Conservation (phyloP, 495 filamentous ascomycete genomes). For the Aspergillus olivimuriae region DNA sequence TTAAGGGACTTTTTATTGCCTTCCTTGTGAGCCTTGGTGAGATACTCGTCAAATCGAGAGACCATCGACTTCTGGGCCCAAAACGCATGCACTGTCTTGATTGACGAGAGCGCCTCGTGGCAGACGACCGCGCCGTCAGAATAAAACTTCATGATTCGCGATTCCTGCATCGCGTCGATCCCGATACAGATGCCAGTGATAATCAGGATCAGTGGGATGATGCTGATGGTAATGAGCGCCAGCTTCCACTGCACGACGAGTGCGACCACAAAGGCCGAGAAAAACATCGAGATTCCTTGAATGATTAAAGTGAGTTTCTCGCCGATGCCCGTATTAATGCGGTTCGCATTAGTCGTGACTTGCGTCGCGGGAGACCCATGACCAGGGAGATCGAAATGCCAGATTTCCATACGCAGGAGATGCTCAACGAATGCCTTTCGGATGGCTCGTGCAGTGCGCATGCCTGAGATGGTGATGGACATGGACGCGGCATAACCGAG, state of each 20-base stretch:
- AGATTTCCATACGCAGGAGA: slow-evolving; percentile 21
- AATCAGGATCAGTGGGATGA: slow-evolving; percentile 22
- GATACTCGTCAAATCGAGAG: slow-evolving; percentile 21
- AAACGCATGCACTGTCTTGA: slow-evolving; percentile 47
- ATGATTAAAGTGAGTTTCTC: slow-evolving; percentile 40
- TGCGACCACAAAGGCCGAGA: slow-evolving; percentile 39
- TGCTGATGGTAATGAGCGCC: slow-evolving; percentile 29
- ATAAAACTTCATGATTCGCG: slow-evolving; percentile 11
- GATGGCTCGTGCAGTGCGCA: slow-evolving; percentile 20
- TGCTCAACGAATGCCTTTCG: slow-evolving; percentile 17
- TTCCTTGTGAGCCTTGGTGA: slow-evolving; percentile 16
- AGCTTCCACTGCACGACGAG: slow-evolving; percentile 40
- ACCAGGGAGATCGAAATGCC: slow-evolving; percentile 18
- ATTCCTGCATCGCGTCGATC: slow-evolving; percentile 12
- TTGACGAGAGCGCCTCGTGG: slow-evolving; percentile 34
- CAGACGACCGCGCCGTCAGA: slow-evolving; percentile 29
- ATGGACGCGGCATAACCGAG: slow-evolving; percentile 21
- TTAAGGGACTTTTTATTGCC: slow-evolving; percentile 24
- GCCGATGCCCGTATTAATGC: slow-evolving; percentile 31
- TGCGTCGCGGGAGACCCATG: background rate
- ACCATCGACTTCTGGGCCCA: slow-evolving; percentile 30
- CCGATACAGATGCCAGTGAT: slow-evolving; percentile 4
- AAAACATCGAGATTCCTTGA: slow-evolving; percentile 35
- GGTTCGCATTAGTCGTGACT: slow-evolving; percentile 26
- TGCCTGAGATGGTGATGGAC: slow-evolving; percentile 16